phyloP scores from a whole-genome alignment of 2,329 filamentous ascomycete species.

The Dryadomyces sulphureus region DNA sequence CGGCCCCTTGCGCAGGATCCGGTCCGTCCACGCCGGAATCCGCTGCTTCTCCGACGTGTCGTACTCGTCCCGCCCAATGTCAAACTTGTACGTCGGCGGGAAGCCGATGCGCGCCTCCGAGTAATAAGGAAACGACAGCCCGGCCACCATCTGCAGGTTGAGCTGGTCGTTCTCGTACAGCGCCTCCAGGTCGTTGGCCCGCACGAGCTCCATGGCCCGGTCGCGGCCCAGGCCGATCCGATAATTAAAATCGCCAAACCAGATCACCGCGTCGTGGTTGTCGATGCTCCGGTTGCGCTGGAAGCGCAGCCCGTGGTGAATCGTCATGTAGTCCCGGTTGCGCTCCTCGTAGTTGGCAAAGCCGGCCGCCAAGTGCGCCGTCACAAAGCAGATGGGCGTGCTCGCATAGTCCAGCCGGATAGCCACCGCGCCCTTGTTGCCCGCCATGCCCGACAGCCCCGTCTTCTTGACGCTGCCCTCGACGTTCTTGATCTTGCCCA shows the following conservation, averaged over 20 bases:
- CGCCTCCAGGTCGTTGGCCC: conserved; percentile 56
- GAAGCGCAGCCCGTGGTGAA: conserved; percentile 75
- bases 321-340: conserved; percentile 84
- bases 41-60: conserved; percentile 92
- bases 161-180: conserved; percentile 92
- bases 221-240: conserved; percentile 77
- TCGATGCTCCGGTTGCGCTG: conserved; percentile 83
- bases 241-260: conserved; percentile 98
- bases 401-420: conserved; percentile 92
- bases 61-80: conserved; percentile 75
- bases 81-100: conserved; percentile 89
- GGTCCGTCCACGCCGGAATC: conserved; percentile 95
- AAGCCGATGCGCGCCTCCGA: conserved; percentile 82
- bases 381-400: conserved; percentile 88
- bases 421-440: conserved; percentile 94
- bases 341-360: conserved; percentile 95
- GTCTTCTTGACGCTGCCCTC: conserved; percentile 90
- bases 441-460: conserved; percentile 91
- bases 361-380: conserved; percentile 87
- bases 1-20: conserved; percentile 72
- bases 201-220: conserved; percentile 58
- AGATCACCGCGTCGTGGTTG: conserved; percentile 77
- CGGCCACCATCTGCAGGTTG: conserved; percentile 92
- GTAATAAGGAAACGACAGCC: conserved; percentile 79
- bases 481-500: conserved; percentile 84